These are phyloP conservation scores for Coniosporium apollinis DNA, from an alignment of 495 filamentous ascomycete species.

Conservation along the genomic window DNA sequence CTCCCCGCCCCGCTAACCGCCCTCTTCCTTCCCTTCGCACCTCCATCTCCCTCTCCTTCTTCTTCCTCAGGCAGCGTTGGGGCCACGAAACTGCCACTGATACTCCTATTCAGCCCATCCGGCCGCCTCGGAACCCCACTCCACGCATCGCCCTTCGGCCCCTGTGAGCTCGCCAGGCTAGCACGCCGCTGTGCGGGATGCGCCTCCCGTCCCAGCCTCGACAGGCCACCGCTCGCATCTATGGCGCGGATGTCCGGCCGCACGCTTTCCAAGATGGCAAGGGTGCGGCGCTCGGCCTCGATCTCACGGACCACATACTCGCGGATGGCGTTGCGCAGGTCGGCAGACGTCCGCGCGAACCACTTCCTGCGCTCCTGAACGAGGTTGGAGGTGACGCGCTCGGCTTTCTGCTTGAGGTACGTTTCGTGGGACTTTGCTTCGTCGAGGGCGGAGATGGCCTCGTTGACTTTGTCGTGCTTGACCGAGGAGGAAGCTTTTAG, in stretches of 20 bases:
- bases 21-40: conserved; percentile 35
- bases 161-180: conserved; percentile 72
- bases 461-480: conserved; percentile 85
- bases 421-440: conserved; percentile 67
- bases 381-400: conserved; percentile 75
- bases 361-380: conserved; percentile 78
- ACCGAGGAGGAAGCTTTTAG: conserved; percentile 72
- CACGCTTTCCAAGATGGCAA: conserved; percentile 82
- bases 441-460: conserved; percentile 75
- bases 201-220: conserved; percentile 70
- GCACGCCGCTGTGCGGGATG: conserved; percentile 60
- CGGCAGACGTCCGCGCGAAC: conserved; percentile 72
- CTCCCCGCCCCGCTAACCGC: conserved; percentile 39
- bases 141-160: conserved; percentile 93
- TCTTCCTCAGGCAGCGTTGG: conserved; percentile 20
- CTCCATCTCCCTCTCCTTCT: conserved; percentile 28
- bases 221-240: conserved; percentile 76
- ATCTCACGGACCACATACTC: conserved; percentile 93
- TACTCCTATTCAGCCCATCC: conserved; percentile 58
- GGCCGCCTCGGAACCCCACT: conserved; percentile 75
- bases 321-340: conserved; percentile 62
- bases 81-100: conserved; percentile 49
- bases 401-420: conserved; percentile 65
- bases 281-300: conserved; percentile 80
- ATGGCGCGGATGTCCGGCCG: conserved; percentile 87